These are phyloP conservation scores for Lipomyces spencermartinsiae DNA, from an alignment of 805 yeast genomes.

Conservation along the genomic window DNA sequence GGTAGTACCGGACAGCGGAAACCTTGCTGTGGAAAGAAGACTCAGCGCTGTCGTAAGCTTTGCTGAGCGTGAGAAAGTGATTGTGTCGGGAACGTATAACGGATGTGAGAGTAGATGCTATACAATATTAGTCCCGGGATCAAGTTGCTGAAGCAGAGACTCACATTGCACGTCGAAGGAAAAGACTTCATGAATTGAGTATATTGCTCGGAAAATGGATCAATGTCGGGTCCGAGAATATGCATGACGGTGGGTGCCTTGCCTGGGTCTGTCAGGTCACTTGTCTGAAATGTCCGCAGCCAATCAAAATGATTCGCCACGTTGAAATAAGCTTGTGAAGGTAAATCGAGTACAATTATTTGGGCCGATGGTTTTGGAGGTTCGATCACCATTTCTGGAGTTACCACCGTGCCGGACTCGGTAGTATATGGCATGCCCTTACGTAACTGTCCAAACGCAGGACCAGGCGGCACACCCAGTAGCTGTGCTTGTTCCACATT, in stretches of 20 bases:
- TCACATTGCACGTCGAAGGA: slow-evolving; percentile 2
- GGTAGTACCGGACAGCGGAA: background rate
- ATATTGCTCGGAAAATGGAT: slow-evolving; percentile 54
- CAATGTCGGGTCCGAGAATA: slow-evolving; percentile 69
- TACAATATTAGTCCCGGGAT: background rate
- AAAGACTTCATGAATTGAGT: slow-evolving; percentile 55
- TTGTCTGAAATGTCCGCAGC: slow-evolving; percentile 7
- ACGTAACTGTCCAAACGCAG: slow-evolving; percentile 63
- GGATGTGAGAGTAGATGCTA: slow-evolving; percentile 80
- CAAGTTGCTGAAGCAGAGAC: background rate
- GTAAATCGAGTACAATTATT: slow-evolving; percentile 75
- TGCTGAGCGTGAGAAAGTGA: slow-evolving; percentile 65
- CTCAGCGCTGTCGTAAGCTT: slow-evolving; percentile 6
- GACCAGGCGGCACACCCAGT: slow-evolving; percentile 73
- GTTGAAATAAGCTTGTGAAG: slow-evolving; percentile 56
- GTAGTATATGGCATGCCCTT: slow-evolving; percentile 63
- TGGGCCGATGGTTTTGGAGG: slow-evolving; percentile 63
- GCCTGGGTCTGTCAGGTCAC: background rate
- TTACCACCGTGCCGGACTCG: slow-evolving; percentile 62
- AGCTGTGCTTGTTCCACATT: slow-evolving; percentile 65
- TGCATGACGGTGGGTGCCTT: slow-evolving; percentile 64
- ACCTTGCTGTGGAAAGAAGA: background rate
- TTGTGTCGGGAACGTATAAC: slow-evolving; percentile 62
- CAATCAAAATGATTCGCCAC: slow-evolving; percentile 24
- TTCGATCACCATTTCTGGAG: slow-evolving; percentile 76